Percentiles rank a stretch among this genome's conserved stretches.
Evolutionary conservation across 2,329 filamentous ascomycete genomes (phyloP).

Genomic region (Ophiostoma australiae): DNA sequence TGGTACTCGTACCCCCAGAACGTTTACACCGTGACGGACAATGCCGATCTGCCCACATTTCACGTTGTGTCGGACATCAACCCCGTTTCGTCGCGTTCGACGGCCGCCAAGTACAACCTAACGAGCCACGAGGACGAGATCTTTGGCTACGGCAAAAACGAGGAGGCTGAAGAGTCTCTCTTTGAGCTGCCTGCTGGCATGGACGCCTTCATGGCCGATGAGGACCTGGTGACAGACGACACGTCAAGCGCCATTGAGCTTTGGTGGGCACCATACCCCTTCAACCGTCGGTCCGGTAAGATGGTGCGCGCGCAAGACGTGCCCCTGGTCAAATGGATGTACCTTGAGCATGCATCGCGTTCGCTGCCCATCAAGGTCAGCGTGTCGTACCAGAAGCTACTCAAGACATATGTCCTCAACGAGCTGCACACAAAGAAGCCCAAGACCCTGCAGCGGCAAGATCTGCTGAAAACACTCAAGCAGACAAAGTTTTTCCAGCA

Average conservation of each 20-base stretch:
- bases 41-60: conserved; percentile 86
- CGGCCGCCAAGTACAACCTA: conserved; percentile 90
- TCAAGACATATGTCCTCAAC: conserved; percentile 94
- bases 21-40: conserved; percentile 83
- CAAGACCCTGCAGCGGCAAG: conserved; percentile 93
- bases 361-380: conserved; percentile 90
- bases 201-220: conserved; percentile 84
- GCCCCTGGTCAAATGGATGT: conserved; percentile 95
- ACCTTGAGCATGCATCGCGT: conserved; percentile 87
- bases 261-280: conserved; percentile 98
- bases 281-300: conserved; percentile 84
- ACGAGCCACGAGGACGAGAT: conserved; percentile 90
- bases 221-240: conserved; percentile 82
- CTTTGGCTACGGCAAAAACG: conserved; percentile 74
- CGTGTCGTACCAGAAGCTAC: conserved; percentile 95
- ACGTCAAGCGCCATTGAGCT: conserved; percentile 87
- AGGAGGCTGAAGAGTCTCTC: conserved; percentile 69
- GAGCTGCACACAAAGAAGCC: conserved; percentile 94
- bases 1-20: conserved; percentile 94
- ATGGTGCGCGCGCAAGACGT: conserved; percentile 98
- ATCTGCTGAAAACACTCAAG: conserved; percentile 82
- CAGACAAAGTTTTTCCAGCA: conserved; percentile 99
- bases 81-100: conserved; percentile 90
- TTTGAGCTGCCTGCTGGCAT: conserved; percentile 76
- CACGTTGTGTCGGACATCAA: conserved; percentile 98